phyloP scores from a whole-genome alignment of 2,329 filamentous ascomycete genomes.

The Colletotrichum australisinense region DNA sequence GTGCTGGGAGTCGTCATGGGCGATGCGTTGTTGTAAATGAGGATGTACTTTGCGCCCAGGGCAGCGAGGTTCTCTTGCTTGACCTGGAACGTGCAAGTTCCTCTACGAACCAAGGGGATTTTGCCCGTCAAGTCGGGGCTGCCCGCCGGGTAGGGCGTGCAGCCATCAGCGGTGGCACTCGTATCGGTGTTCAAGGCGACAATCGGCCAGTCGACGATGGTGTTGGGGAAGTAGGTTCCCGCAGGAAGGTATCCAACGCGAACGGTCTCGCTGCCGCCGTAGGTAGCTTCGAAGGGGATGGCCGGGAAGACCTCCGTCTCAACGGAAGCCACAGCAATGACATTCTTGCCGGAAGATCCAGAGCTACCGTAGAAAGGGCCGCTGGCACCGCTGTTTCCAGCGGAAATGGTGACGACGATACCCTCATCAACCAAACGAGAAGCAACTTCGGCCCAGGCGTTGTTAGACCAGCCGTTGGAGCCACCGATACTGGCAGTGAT shows the following conservation, averaged over 20 bases:
- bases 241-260: slow-evolving; percentile 48
- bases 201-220: slow-evolving; percentile 48
- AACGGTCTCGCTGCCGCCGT: slow-evolving; percentile 40
- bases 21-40: slow-evolving; percentile 45
- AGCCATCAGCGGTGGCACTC: slow-evolving; percentile 40
- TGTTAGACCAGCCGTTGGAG: slow-evolving; percentile 42
- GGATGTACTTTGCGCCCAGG: slow-evolving; percentile 42
- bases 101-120: slow-evolving; percentile 43
- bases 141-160: slow-evolving; percentile 39
- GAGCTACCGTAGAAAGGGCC: slow-evolving; percentile 60
- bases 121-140: slow-evolving; percentile 21
- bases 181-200: slow-evolving; percentile 42
- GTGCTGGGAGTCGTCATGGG: slow-evolving; percentile 34
- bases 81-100: slow-evolving; percentile 44
- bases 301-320: slow-evolving; percentile 44
- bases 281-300: slow-evolving; percentile 45
- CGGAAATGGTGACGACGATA: slow-evolving; percentile 61
- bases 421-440: slow-evolving; percentile 57
- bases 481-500: slow-evolving; percentile 51
- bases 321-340: slow-evolving; percentile 57
- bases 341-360: slow-evolving; percentile 54
- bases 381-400: slow-evolving; percentile 60
- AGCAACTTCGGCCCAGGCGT: slow-evolving; percentile 48
- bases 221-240: slow-evolving; percentile 45
- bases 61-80: slow-evolving; percentile 44